Evolutionary conservation across 176 grass and related monocot genomes (phyloP).

Genomic region (Phyllostachys edulis): DNA sequence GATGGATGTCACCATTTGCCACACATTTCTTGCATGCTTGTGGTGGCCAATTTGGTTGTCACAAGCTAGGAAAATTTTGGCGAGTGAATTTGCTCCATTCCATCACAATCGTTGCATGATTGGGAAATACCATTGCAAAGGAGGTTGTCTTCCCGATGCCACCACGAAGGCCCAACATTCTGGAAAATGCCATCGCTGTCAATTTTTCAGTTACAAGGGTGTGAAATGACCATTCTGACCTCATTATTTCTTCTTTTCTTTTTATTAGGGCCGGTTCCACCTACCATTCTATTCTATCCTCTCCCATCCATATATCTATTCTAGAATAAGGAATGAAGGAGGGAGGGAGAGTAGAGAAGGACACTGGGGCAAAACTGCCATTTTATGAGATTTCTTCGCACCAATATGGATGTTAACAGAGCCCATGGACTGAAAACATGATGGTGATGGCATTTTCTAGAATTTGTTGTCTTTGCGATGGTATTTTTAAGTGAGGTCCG

Average conservation of each 20-base stretch:
- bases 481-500: background rate
- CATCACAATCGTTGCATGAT: background rate
- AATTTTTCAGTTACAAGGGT: too few relatives aligned
- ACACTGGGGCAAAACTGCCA: too few relatives aligned
- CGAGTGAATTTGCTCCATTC: background rate
- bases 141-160: background rate
- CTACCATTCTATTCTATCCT: too few relatives aligned
- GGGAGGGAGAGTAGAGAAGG: too few relatives aligned
- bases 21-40: background rate
- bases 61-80: background rate
- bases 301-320: too few relatives aligned
- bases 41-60: background rate
- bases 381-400: too few relatives aligned
- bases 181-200: too few relatives aligned
- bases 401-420: background rate
- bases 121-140: background rate
- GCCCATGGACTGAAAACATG: background rate
- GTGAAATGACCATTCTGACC: too few relatives aligned
- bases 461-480: background rate
- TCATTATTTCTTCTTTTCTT: too few relatives aligned
- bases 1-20: background rate
- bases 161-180: too few relatives aligned
- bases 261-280: too few relatives aligned
- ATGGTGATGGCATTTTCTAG: background rate
- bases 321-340: too few relatives aligned